Base-by-base conservation (phyloP, 2,329 filamentous ascomycete species). In the Fusarium subtropicale region DNA sequence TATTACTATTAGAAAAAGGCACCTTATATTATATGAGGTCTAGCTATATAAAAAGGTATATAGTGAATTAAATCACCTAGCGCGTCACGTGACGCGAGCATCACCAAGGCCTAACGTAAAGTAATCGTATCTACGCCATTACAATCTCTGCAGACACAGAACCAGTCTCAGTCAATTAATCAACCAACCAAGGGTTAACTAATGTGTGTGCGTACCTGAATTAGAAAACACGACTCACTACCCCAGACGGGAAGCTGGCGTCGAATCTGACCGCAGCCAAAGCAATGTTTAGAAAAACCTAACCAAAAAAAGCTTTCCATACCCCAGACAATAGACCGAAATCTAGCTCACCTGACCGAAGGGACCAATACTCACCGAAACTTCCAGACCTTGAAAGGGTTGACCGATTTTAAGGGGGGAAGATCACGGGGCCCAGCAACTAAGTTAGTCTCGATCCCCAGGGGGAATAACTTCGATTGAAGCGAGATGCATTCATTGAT, bases 321-420 rank as follows among this genome's bases (percentile, higher is more conserved):
- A 65, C 62, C 62, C 62, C 55, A 60, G 61, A 60, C 47, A 55
- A 58, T 60, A 67, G 55, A 53, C 47, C 50, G 34, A 41, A 41
- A 39, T 42, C 42, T 59, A 54, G 64, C 59, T 72, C 71, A 73
- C 67, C 71, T 74, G 71, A 74, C 69, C 52, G 47, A 47, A 55
- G 54, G 52, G 54, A 22, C 58, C 51, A 52, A 50, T 65, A 51
- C 68, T 74, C 72, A 74, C 72, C 72, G 72, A 74, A 74, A 64
- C 52, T 68, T 73, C 59, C 57, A 63, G 68, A 51, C 70, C 65
- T 70, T 74, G 53, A 38, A 30, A 38, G 31, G 31, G 31, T 47
- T 56, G 60, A 58, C 68, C 56, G 54, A 72, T 68, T 62, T 67
- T 55, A 61, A 60, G 38, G 62, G 48, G 60, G 64, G 53, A 26